Conservation (phyloP, 2,329 filamentous ascomycete genomes). For the Claviceps capensis region DNA sequence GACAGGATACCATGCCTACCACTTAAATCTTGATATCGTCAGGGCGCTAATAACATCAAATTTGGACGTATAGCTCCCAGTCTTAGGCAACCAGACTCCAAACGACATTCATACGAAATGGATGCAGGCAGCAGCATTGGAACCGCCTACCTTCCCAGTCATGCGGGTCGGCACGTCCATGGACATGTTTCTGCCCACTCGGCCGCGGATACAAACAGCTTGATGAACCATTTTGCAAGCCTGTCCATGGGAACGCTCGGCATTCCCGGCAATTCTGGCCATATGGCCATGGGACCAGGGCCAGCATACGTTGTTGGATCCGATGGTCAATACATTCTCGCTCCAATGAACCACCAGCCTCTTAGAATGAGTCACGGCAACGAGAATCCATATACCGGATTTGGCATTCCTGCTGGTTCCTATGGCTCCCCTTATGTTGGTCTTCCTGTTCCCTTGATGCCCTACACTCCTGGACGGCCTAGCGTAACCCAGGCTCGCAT, state of each 20-base stretch:
- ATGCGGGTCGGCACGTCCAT: slow-evolving; percentile 16
- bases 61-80: slow-evolving; percentile 13
- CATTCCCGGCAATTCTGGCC: slow-evolving; percentile 17
- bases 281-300: slow-evolving; percentile 20
- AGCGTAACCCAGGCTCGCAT: slow-evolving; percentile 30
- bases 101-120: slow-evolving; percentile 16
- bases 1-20: neutral
- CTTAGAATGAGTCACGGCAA: slow-evolving; percentile 21
- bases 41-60: neutral
- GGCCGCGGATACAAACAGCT: slow-evolving; percentile 16
- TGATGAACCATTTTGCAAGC: slow-evolving; percentile 23
- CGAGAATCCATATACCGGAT: slow-evolving; percentile 21
- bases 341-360: slow-evolving; percentile 21
- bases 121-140: slow-evolving; percentile 20
- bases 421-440: slow-evolving; percentile 24
- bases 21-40: neutral
- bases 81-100: slow-evolving; percentile 20
- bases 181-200: slow-evolving; percentile 17
- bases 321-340: slow-evolving; percentile 25
- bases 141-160: slow-evolving; percentile 18
- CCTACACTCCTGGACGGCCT: slow-evolving; percentile 39
- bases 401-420: slow-evolving; percentile 18
- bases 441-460: slow-evolving; percentile 27
- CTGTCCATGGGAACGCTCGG: slow-evolving; percentile 24
- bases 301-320: slow-evolving; percentile 24